Evolutionary conservation across 1,284 basidiomycete genomes (phyloP).

Genomic region (Microbotryum violaceum): DNA sequence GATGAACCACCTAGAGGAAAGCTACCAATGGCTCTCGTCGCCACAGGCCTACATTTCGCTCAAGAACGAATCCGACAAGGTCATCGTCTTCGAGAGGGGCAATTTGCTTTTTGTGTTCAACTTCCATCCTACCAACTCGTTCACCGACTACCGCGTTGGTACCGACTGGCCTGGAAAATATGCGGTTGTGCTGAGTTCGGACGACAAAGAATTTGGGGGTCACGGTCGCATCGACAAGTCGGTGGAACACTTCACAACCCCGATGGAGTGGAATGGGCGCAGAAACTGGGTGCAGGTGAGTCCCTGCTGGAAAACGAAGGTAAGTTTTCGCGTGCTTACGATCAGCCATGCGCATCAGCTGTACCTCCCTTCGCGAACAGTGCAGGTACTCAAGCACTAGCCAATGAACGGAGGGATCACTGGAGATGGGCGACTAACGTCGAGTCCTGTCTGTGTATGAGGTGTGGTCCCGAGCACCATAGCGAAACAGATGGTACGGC

Average conservation of each 20-base stretch:
- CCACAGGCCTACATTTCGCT: constrained; percentile 84
- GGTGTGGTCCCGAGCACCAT: too few relatives aligned
- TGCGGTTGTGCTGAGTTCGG: constrained; percentile 67
- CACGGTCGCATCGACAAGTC: constrained; percentile 68
- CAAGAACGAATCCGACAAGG: constrained; percentile 85
- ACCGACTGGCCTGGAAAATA: constrained; percentile 84
- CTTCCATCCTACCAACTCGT: constrained; percentile 82
- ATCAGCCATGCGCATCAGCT: constrained; percentile 8
- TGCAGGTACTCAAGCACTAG: constrained; percentile 27
- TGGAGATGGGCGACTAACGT: not conserved
- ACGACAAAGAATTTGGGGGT: constrained; percentile 80
- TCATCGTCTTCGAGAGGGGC: constrained; percentile 87
- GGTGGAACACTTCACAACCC: constrained; percentile 68
- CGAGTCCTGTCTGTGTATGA: not conserved
- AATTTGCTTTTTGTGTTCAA: constrained; percentile 93
- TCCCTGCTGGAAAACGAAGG: not conserved
- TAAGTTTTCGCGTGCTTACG: not conserved
- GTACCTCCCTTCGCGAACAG: constrained; percentile 25
- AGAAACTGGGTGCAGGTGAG: constrained; percentile 77
- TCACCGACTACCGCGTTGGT: constrained; percentile 86
- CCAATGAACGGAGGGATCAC: not conserved
- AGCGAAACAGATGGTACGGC: too few relatives aligned
- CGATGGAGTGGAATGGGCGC: constrained; percentile 82
- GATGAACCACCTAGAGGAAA: constrained; percentile 80
- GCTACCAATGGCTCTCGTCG: constrained; percentile 75